phyloP scores from a whole-genome alignment of 495 filamentous ascomycete genomes.

The Penicillium canariense region DNA sequence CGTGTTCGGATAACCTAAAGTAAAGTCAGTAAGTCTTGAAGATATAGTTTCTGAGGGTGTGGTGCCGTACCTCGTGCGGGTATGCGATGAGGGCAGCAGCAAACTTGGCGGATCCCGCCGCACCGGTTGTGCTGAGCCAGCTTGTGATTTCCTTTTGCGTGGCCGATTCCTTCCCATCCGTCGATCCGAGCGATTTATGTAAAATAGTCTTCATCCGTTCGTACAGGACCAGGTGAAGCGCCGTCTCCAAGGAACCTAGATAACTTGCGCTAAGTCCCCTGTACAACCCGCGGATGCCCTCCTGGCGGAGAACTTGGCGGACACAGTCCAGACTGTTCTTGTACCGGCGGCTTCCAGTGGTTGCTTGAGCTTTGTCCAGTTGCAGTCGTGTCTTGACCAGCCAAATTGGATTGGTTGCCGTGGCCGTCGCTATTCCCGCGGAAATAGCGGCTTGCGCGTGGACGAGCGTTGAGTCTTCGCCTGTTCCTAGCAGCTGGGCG shows the following conservation, averaged over 20 bases:
- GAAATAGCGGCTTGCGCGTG: constrained; percentile 70
- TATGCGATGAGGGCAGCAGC: constrained; percentile 78
- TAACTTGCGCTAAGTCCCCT: constrained; percentile 86
- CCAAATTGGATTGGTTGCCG: constrained; percentile 91
- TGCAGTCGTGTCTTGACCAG: constrained; percentile 86
- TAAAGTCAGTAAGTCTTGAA: constrained; percentile 4
- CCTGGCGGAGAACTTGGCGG: constrained; percentile 68
- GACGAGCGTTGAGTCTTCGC: constrained; percentile 64
- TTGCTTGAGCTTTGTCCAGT: constrained; percentile 68
- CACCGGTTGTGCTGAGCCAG: constrained; percentile 54
- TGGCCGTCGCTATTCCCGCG: constrained; percentile 77
- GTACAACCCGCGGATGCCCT: constrained; percentile 77
- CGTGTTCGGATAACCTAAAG: constrained; percentile 72
- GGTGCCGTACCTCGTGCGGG: constrained; percentile 72
- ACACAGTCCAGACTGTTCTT: constrained; percentile 81
- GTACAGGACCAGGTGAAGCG: constrained; percentile 84
- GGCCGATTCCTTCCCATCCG: constrained; percentile 27
- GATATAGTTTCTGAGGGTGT: not conserved
- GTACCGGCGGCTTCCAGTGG: constrained; percentile 63
- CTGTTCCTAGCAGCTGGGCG: constrained; percentile 61
- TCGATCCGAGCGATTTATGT: constrained; percentile 49
- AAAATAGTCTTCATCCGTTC: constrained; percentile 75
- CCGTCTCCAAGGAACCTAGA: constrained; percentile 79
- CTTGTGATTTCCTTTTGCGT: constrained; percentile 31
- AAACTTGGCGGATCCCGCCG: constrained; percentile 79